Evolutionary conservation across 768 basidiomycete species (phyloP).

Genomic region (Tubosaeta sp.): DNA sequence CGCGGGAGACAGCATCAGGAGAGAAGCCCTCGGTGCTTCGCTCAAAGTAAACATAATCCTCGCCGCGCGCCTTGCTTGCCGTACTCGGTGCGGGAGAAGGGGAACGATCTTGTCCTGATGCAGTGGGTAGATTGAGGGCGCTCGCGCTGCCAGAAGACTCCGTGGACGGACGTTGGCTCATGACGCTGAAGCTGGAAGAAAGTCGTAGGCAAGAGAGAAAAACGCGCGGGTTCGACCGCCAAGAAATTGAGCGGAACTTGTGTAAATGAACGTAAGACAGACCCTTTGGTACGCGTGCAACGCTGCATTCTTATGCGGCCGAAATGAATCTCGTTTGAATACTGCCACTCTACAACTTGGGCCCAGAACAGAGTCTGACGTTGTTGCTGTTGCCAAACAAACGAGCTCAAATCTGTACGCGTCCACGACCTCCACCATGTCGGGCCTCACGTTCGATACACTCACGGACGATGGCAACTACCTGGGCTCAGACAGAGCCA

Average conservation of each 20-base stretch:
- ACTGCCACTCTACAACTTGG: too few relatives aligned
- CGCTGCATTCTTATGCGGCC: not conserved
- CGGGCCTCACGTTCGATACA: constrained; percentile 72
- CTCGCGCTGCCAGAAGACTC: constrained; percentile 20
- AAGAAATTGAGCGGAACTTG: constrained; percentile 14
- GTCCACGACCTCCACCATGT: constrained; percentile 38
- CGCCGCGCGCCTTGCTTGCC: constrained; percentile 26
- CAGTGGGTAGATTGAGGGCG: constrained; percentile 15
- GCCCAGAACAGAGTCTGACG: too few relatives aligned
- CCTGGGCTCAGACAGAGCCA: constrained; percentile 67
- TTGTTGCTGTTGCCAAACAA: constrained; percentile 37
- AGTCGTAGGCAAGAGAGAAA: constrained; percentile 4
- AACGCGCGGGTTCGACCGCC: constrained; percentile 5
- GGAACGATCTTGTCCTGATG: constrained; percentile 24
- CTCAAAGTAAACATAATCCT: constrained; percentile 93
- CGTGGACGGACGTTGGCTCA: constrained; percentile 31
- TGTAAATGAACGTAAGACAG: constrained; percentile 25
- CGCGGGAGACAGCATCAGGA: constrained; percentile 81
- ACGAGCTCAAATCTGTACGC: constrained; percentile 18
- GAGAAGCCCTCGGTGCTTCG: constrained; percentile 79
- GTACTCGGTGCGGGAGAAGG: constrained; percentile 31
- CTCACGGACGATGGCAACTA: constrained; percentile 78
- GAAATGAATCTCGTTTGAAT: not conserved
- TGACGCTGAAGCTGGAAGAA: constrained; percentile 9
- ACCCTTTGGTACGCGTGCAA: constrained; percentile 5